A percentile compares a stretch with the other conserved stretches of the same genome.
Evolutionary conservation across 352 stramenopile genomes (phyloP).

Genomic region (Phytophthora rubi): DNA sequence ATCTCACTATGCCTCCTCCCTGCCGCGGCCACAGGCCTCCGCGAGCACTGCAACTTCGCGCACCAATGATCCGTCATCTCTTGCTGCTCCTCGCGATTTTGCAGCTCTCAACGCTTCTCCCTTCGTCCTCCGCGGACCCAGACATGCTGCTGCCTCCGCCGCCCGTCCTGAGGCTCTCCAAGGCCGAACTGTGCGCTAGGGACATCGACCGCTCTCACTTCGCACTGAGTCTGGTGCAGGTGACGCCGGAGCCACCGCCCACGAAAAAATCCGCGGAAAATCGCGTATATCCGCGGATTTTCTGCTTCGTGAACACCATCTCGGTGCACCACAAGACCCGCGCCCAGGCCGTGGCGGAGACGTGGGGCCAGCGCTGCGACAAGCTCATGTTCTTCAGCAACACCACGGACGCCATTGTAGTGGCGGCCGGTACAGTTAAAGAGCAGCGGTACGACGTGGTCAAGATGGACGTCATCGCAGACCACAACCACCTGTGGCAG

Average conservation of each 20-base stretch:
- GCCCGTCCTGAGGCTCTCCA: conserved; percentile 37
- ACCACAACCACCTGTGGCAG: conserved; percentile 86
- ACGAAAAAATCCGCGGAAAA: conserved; percentile 10
- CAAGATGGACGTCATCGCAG: conserved; percentile 66
- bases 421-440: conserved; percentile 28
- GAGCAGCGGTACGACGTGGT: conserved; percentile 62
- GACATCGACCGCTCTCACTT: conserved; percentile 54
- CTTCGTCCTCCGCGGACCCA: conserved; percentile 4
- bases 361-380: conserved; percentile 83
- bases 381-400: conserved; percentile 89
- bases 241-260: conserved; percentile 36
- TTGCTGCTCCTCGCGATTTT: conserved; percentile 15
- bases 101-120: conserved; percentile 11
- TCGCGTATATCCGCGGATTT: conserved; percentile 54
- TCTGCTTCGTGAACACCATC: conserved; percentile 88
- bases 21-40: not conserved
- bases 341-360: conserved; percentile 74
- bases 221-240: conserved; percentile 51
- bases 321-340: conserved; percentile 67
- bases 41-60: not conserved
- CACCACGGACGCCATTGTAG: conserved; percentile 52
- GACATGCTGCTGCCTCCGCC: conserved; percentile 13
- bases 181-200: conserved; percentile 57
- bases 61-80: conserved; percentile 2
- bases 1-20: conserved; percentile 11